These are phyloP conservation scores for Fusarium sp. DNA, from an alignment of 2,329 filamentous ascomycete genomes.

Conservation along the genomic window DNA sequence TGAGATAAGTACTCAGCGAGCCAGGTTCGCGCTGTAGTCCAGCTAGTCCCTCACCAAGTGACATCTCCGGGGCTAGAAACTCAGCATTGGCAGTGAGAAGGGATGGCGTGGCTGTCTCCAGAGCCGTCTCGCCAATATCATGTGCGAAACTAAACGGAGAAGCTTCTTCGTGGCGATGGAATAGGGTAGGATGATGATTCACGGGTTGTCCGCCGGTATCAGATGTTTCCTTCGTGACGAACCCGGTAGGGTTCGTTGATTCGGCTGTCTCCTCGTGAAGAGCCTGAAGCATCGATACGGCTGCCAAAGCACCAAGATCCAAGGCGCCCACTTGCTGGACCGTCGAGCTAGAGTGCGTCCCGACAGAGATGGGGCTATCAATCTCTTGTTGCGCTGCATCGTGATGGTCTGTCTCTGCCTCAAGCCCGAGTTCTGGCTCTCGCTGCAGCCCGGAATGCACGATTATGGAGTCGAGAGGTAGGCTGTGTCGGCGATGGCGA, in stretches of 20 bases:
- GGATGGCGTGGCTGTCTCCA: neutral
- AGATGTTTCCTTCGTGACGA: neutral
- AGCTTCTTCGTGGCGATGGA: neutral
- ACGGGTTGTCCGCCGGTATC: rapidly evolving
- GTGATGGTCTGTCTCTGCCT: neutral
- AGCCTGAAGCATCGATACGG: neutral
- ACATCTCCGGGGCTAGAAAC: too few relatives aligned
- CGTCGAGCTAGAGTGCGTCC: neutral
- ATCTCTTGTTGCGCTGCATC: neutral
- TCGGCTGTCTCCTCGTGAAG: neutral
- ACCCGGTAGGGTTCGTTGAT: neutral
- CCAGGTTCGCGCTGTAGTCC: too few relatives aligned
- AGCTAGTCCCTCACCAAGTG: too few relatives aligned
- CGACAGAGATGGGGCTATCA: rapidly evolving
- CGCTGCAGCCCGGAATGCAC: neutral
- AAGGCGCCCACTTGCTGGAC: neutral
- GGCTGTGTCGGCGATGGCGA: neutral
- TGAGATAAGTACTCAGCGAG: too few relatives aligned
- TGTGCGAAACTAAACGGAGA: neutral
- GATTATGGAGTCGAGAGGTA: neutral
- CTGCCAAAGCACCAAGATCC: neutral
- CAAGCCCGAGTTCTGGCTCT: neutral
- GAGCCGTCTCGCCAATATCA: neutral
- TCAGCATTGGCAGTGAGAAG: neutral
- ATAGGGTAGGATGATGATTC: rapidly evolving